phyloP scores from a whole-genome alignment of 768 basidiomycete species.

The Lactarius indigo region DNA sequence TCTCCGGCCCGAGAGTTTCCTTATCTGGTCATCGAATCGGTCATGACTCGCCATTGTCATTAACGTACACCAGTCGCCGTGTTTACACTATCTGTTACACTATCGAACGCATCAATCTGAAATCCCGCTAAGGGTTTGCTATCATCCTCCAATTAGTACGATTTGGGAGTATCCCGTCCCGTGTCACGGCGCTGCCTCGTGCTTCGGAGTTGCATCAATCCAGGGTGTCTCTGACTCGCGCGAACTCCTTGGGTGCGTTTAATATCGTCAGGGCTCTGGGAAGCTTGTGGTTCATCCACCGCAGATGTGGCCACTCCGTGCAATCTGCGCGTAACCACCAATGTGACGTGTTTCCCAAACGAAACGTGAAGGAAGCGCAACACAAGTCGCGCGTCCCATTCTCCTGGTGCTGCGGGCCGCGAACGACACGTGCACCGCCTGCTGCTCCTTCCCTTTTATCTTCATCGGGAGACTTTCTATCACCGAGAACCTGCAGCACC shows the following conservation, averaged over 20 bases:
- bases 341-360: not conserved
- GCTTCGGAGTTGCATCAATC: not conserved
- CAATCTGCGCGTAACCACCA: not conserved
- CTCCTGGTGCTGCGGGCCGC: not conserved
- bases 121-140: not conserved
- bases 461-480: not conserved
- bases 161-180: not conserved
- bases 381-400: not conserved
- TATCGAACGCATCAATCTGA: not conserved
- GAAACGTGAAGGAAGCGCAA: not conserved
- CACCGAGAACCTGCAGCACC: not conserved
- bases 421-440: not conserved
- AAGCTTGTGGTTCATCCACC: not conserved
- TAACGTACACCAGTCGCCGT: not conserved
- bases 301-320: not conserved
- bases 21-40: conserved; percentile 1
- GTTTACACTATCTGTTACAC: not conserved
- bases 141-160: not conserved
- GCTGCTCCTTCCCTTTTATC: not conserved
- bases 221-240: not conserved
- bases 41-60: not conserved
- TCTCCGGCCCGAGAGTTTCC: conserved; percentile 6
- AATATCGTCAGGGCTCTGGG: not conserved
- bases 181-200: not conserved
- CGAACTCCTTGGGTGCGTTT: not conserved